Evolutionary conservation across 306 rosid species (phyloP).

Genomic region (Cercis canadensis): DNA sequence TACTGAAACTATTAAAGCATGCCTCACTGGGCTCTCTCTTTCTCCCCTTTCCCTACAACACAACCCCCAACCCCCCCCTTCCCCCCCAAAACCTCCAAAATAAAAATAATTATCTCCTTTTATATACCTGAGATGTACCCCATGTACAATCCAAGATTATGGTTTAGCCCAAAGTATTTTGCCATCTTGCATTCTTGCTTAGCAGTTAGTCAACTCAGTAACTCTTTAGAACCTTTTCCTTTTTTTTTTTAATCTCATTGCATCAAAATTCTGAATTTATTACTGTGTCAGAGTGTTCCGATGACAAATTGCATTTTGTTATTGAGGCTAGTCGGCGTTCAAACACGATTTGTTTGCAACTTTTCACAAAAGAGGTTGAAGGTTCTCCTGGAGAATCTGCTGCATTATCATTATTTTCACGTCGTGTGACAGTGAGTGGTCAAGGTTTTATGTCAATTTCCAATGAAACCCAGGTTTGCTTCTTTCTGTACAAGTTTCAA

Average conservation of each 20-base stretch:
- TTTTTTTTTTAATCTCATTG: constrained; percentile 21
- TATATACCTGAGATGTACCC: not conserved
- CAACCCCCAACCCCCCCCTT: not conserved
- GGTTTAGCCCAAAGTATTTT: constrained; percentile 21
- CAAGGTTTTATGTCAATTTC: constrained; percentile 56
- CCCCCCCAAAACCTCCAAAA: no score
- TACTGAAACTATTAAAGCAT: constrained; percentile 10
- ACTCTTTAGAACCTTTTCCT: constrained; percentile 3
- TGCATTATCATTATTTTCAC: constrained; percentile 74
- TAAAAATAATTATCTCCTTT: no score
- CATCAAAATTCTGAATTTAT: constrained; percentile 50
- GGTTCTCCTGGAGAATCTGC: constrained; percentile 83
- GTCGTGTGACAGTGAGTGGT: constrained; percentile 47
- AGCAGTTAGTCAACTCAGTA: not conserved
- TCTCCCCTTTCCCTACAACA: no score
- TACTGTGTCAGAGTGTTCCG: constrained; percentile 72
- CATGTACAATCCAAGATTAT: constrained; percentile 19
- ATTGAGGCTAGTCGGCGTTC: constrained; percentile 93
- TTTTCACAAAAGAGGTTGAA: constrained; percentile 76
- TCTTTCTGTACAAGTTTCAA: constrained; percentile 32
- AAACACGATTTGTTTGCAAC: constrained; percentile 78
- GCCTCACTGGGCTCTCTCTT: constrained; percentile 11
- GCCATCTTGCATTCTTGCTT: constrained; percentile 9
- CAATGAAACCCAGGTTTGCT: constrained; percentile 70
- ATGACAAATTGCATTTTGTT: constrained; percentile 79